Evolutionary conservation across 805 yeast species (phyloP), one percentile per base, ranked within the genome.

Genomic region (Schwanniomyces polymorphus): DNA sequence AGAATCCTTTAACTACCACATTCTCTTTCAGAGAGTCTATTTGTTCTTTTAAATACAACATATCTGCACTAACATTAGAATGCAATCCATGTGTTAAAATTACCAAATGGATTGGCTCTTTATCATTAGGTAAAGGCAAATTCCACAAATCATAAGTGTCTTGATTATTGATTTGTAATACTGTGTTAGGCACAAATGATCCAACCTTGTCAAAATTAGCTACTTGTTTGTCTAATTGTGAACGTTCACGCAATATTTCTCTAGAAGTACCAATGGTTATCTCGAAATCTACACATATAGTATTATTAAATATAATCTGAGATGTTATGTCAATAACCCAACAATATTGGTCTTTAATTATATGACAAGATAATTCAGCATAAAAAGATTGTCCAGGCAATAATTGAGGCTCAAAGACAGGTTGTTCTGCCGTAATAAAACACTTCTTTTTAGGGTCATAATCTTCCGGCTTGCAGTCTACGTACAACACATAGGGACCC

Each of bases 1-100:
- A 79, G 61, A 73, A 94, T 0, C 97, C 98, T 56, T 96, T 75
- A 3, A 92, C 86, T 2, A 91, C 80, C 5, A 91, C 67, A 58
- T 89, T 89, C 31, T 83, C 86, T 0, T 76, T 63, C n/a, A 55
- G 56, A 7, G 55, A 60, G 52, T 88, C 94, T 12, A 94, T 80
- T 56, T 77, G 78, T 58, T 94, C 98, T 54, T 91, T 91, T 47
- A 92, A 58, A 57, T 85, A 91, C 16, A 88, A 75, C 95, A 94
- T 82, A 64, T 94, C 99, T 9, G 96, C 90, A 1, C 94, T 85
- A 4, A 85, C 79, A 58, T 91, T 94, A 1, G 97, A 88, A 59
- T 90, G 96, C 23, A 94, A 76, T 0, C 99, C 99, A 64, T 94
- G 99, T 0, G 97, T 90, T 10, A 91, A 55, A 4, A 94, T 74